These are phyloP conservation scores for Cercospora sp. DNA, from an alignment of 2,329 filamentous ascomycete species.

Conservation along the genomic window DNA sequence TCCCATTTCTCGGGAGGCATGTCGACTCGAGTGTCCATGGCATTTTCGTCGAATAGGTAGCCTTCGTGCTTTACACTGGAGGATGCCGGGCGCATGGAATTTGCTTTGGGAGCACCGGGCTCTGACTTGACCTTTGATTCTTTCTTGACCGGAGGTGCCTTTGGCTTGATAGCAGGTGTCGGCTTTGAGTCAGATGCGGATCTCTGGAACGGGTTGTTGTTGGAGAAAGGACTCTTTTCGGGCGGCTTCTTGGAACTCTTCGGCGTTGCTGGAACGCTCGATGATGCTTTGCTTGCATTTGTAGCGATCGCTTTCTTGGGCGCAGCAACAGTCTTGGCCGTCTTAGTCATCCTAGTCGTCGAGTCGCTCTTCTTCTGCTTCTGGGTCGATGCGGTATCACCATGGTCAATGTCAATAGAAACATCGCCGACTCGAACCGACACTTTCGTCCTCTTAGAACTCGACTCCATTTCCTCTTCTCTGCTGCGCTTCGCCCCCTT, in stretches of 20 bases:
- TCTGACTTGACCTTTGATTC: constrained; percentile 21
- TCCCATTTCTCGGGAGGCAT: constrained; percentile 22
- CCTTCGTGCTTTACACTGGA: constrained; percentile 18
- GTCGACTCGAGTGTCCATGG: constrained; percentile 26
- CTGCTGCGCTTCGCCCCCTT: constrained; percentile 30
- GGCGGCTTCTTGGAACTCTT: neutral
- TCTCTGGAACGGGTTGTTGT: constrained; percentile 18
- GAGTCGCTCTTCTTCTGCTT: constrained; percentile 21
- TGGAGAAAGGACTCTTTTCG: neutral
- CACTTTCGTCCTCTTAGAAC: constrained; percentile 33
- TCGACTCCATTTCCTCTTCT: constrained; percentile 24
- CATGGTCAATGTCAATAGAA: constrained; percentile 33
- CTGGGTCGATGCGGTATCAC: constrained; percentile 6
- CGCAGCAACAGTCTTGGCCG: neutral
- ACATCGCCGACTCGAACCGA: constrained; percentile 31
- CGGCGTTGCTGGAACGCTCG: neutral
- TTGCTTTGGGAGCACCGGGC: constrained; percentile 10
- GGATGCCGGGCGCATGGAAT: constrained; percentile 4
- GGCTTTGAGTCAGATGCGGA: neutral
- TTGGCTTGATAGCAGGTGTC: neutral
- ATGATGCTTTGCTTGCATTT: constrained; percentile 1
- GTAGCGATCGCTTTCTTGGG: neutral
- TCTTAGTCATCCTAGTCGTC: constrained; percentile 6
- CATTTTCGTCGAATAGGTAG: constrained; percentile 25
- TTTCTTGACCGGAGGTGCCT: neutral